Percentiles rank a stretch among this genome's conserved stretches.
Evolutionary conservation across 108 stramenopile genomes (phyloP).

Genomic region (Cyclotella atomus): DNA sequence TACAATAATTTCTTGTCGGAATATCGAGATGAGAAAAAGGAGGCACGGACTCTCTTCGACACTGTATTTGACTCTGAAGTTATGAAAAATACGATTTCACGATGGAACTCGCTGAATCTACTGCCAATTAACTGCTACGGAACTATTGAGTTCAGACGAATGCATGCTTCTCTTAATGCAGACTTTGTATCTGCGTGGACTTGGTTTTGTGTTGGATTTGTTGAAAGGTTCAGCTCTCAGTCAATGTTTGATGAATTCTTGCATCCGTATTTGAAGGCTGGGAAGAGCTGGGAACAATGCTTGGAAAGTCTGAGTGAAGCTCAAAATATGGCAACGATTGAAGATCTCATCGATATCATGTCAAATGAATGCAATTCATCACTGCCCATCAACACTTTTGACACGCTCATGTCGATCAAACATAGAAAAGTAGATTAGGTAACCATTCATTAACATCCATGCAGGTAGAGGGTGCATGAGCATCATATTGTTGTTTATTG

Average conservation of each 20-base stretch:
- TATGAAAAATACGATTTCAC: slow-evolving; percentile 22
- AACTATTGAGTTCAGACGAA: slow-evolving; percentile 38
- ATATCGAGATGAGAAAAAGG: slow-evolving; percentile 23
- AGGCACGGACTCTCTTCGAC: slow-evolving; percentile 13
- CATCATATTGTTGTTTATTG: too few relatives aligned
- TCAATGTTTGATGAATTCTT: slow-evolving; percentile 21
- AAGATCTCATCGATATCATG: slow-evolving; percentile 31
- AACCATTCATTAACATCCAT: too few relatives aligned
- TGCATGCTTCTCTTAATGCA: slow-evolving; percentile 36
- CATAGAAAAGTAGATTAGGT: too few relatives aligned
- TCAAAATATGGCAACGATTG: slow-evolving; percentile 37
- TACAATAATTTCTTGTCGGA: not conserved
- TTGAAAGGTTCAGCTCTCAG: slow-evolving; percentile 20
- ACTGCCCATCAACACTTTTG: too few relatives aligned
- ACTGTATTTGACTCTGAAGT: slow-evolving; percentile 22
- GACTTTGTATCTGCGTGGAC: slow-evolving; percentile 44
- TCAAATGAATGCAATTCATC: too few relatives aligned
- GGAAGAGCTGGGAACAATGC: slow-evolving; percentile 5
- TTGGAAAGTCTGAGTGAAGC: slow-evolving; percentile 17
- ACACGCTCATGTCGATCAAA: too few relatives aligned
- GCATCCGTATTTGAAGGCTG: slow-evolving; percentile 9
- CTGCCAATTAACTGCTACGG: slow-evolving; percentile 33
- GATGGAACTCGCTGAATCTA: slow-evolving; percentile 36
- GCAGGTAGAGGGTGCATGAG: too few relatives aligned
- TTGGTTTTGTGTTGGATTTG: slow-evolving; percentile 44